Evolutionary conservation across 306 rosid species (phyloP).

Genomic region (Hippophae rhamnoides): DNA sequence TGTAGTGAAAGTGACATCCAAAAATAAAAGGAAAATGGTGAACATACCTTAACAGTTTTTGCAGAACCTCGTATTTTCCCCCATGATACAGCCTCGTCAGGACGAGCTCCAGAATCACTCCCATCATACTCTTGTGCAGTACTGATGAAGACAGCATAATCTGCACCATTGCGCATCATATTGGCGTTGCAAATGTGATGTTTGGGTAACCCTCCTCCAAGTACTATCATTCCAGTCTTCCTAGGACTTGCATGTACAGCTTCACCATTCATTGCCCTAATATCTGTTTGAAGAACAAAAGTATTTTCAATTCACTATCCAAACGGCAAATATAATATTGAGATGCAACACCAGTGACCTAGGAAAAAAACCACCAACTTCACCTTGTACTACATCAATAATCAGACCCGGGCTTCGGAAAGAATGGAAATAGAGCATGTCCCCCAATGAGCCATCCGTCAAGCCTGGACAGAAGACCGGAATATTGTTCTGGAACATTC

Average conservation of each 20-base stretch:
- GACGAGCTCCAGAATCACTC: slow-evolving; percentile 91
- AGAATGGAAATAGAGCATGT: slow-evolving; percentile 91
- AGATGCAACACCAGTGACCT: slow-evolving; percentile 5
- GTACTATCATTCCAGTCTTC: slow-evolving; percentile 86
- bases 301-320: slow-evolving; percentile 7
- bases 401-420: slow-evolving; percentile 71
- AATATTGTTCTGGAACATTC: slow-evolving; percentile 59
- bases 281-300: slow-evolving; percentile 48
- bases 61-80: slow-evolving; percentile 86
- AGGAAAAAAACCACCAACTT: neutral
- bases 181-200: slow-evolving; percentile 99
- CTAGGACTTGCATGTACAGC: slow-evolving; percentile 83
- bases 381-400: slow-evolving; percentile 75
- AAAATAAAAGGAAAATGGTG: neutral
- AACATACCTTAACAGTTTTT: slow-evolving; percentile 69
- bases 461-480: slow-evolving; percentile 90
- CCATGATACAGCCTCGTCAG: slow-evolving; percentile 97
- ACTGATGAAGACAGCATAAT: slow-evolving; percentile 77
- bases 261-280: slow-evolving; percentile 81
- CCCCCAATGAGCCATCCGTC: slow-evolving; percentile 96
- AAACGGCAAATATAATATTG: neutral
- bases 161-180: slow-evolving; percentile 97
- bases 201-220: slow-evolving; percentile 93
- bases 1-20: neutral
- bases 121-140: slow-evolving; percentile 96